Base-by-base conservation (phyloP, 768 basidiomycete species). In the Tylopilus vinaceipallidus region DNA sequence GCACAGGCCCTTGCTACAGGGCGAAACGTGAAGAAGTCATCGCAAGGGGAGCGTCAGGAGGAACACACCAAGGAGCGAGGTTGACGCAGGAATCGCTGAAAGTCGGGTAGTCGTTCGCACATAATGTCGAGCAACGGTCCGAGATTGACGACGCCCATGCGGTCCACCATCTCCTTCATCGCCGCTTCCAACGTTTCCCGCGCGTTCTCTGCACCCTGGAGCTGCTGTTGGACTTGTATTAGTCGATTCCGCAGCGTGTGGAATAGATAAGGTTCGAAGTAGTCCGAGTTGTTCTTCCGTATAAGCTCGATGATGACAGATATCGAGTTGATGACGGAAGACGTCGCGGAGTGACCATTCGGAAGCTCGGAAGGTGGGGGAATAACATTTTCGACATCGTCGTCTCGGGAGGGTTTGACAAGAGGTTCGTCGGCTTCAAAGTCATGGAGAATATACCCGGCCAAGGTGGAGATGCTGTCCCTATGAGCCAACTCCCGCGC, bases 201-300 rank as follows among this genome's bases (percentile, higher is more conserved):
- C 0, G 79, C 80, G 40, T 86, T 81, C 20, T 83, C 82, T 10
- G 73, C 67, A 36, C 68, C 71, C 48, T 77, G 71, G 29, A 81
- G 66, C 42, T 87, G 81, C 58, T 92, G 91, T 61, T 92, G 92
- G 6, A 93, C 79, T 42, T 84, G 83, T 55, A 98, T 94, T 30
- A 98, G 78, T 39, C 92, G 82, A 64, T 94, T 94, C 42, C 95
- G 84, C 36, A 97, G 72, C 2, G 91, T 93, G 62, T 97, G 95
- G 71, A 97, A 98, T 12, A 98, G 78, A 67, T 94, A 95, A 5
- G 95, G 95, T 70, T 99, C 97, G 63, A 97, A 95, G 64, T 94
- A 98, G 67, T 99, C 95, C 33, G 95, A 95, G 67, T 98, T 98
- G 69, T 98, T 98, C 66, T 98, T 94, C 45, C 95, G 82, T 57